Base-by-base conservation (phyloP, 768 basidiomycete genomes). In the Amanita phalloides region DNA sequence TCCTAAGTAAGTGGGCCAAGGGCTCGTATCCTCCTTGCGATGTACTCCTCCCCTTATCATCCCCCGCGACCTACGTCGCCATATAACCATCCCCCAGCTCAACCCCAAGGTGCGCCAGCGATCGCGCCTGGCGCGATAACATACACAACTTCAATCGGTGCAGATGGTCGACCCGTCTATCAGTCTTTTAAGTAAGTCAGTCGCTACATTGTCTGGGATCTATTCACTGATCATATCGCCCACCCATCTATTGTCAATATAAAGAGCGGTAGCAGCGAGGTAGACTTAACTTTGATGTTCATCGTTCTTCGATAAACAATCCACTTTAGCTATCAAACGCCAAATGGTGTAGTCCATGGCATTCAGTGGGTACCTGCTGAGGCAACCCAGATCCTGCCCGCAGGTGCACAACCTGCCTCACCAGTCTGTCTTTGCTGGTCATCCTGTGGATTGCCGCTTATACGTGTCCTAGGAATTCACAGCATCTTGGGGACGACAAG, bases 181-280 rank as follows among this genome's bases (percentile, higher is more conserved):
- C 82, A 88, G 60, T 75, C 80, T 10, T 90, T 87, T 78, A 88
- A 71, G 86, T 85, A 59, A 52, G 51, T 52, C 59, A 38, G 23
- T 28, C 10, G 33, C 46, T 37, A 20, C 23, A 54, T 51, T 48
- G 33, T 23, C 41, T 42, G n/a, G n/a, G 28, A 30, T 37, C 53
- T 48, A 45, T 55, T 20, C 53, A 57, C 57, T 62, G 32, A 56
- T 58, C 57, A 28, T 30, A 55, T 58, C 57, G 32, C 20, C 26
- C 32, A 36, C 20, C 21, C 11, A 35, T 25, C 14, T 33, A 60
- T 52, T 52, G 53, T 57, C 55, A 53, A 47, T 39, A 37, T 60
- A 57, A 37, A 88, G 86, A 68, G 86, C 85, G 51, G 81, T 86
- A 37, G 65, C 82, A 53, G 85, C 86, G 36, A 87, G 84, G 87